A percentile compares a stretch with the other conserved stretches of the same genome.
phyloP scores from a whole-genome alignment of 2,329 filamentous ascomycete genomes.

The Dissoconium aciculare region DNA sequence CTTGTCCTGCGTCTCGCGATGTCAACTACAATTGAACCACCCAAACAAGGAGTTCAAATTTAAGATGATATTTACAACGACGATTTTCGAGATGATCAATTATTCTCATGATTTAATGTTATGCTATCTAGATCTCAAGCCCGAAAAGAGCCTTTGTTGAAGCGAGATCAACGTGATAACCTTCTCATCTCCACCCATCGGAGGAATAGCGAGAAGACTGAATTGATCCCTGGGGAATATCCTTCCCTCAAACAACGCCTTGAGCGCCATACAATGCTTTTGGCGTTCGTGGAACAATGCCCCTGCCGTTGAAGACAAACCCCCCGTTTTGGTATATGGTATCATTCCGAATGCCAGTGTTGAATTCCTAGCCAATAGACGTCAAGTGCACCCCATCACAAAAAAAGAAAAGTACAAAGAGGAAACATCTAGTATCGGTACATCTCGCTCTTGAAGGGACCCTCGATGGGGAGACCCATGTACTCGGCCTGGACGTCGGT shows the following conservation, averaged over 20 bases:
- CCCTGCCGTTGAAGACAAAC: conserved; percentile 14
- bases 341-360: conserved; percentile 11
- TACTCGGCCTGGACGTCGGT: conserved; percentile 83
- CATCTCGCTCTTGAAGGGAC: conserved; percentile 93
- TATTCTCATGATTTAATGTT: no score
- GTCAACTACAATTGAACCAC: no score
- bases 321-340: conserved; percentile 8
- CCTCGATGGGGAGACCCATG: conserved; percentile 69
- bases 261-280: conserved; percentile 15
- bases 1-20: no score
- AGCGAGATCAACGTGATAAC: no score
- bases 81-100: no score
- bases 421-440: conserved; percentile 51
- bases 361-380: conserved; percentile 14
- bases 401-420: conserved; percentile 5
- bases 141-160: no score
- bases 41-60: no score
- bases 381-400: conserved; percentile 7
- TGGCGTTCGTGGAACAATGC: conserved; percentile 5
- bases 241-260: not conserved
- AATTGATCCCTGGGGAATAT: not conserved
- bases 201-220: no score
- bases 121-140: no score
- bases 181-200: no score
- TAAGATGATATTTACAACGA: no score